Conservation (phyloP, 2,329 filamentous ascomycete species). For the Rhynchosporium graminicola region DNA sequence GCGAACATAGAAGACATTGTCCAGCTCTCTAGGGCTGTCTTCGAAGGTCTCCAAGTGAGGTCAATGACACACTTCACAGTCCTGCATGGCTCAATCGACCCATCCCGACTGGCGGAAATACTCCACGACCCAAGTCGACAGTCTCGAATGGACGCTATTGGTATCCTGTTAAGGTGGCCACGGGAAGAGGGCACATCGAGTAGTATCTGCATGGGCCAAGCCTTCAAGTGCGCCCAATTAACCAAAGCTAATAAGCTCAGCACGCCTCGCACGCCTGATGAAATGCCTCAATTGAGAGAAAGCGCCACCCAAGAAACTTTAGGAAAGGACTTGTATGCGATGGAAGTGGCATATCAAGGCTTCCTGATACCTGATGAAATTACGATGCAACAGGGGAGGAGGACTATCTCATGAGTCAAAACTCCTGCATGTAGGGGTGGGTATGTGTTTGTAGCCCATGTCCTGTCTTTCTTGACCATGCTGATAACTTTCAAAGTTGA, state of each 20-base stretch:
- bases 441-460: background rate
- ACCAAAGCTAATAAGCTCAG: background rate
- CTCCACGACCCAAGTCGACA: background rate
- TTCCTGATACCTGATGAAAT: background rate
- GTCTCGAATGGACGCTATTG: background rate
- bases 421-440: background rate
- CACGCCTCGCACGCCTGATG: background rate
- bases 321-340: background rate
- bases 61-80: background rate
- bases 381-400: background rate
- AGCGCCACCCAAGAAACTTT: background rate
- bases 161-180: slow-evolving; percentile 2
- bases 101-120: background rate
- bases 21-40: background rate
- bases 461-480: background rate
- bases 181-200: background rate
- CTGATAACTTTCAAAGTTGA: background rate
- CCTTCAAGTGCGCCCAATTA: background rate
- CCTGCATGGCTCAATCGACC: background rate
- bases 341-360: background rate
- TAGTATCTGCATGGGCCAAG: background rate
- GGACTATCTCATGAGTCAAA: background rate
- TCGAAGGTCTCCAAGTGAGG: background rate
- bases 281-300: background rate
- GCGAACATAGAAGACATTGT: background rate